Conservation (phyloP, 345 rosid genomes). For the Carallia pectinifolia region DNA sequence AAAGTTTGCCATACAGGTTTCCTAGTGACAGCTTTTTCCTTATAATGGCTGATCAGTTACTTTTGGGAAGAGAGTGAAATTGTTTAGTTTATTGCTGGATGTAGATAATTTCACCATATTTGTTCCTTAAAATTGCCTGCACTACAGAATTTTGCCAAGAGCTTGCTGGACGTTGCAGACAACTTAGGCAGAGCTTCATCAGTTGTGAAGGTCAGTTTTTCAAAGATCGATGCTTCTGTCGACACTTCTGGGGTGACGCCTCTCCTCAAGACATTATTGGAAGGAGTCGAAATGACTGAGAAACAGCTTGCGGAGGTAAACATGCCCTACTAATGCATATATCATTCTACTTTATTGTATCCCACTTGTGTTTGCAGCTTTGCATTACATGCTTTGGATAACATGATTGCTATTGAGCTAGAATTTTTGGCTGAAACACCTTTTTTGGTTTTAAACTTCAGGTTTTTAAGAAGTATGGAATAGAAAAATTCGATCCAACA, state of each 20-base stretch:
- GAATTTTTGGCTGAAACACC: constrained; percentile 10
- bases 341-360: background rate
- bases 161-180: constrained; percentile 86
- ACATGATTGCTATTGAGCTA: background rate
- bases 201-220: constrained; percentile 72
- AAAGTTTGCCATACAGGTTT: constrained; percentile 87
- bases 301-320: constrained; percentile 81
- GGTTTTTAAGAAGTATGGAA: constrained; percentile 74
- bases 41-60: constrained; percentile 3
- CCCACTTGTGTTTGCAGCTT: background rate
- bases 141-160: constrained; percentile 73
- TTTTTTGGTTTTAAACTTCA: constrained; percentile 24
- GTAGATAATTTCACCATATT: background rate
- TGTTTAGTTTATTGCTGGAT: background rate
- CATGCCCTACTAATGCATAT: background rate
- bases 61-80: background rate
- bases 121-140: constrained; percentile 1
- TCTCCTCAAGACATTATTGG: constrained; percentile 70
- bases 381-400: background rate
- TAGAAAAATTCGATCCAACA: constrained; percentile 70
- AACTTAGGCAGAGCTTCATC: constrained; percentile 89
- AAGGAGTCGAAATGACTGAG: constrained; percentile 98
- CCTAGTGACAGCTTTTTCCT: background rate
- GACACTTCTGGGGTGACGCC: constrained; percentile 62
- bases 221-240: constrained; percentile 60